Evolutionary conservation across 1,284 basidiomycete genomes (phyloP), one percentile per base, ranked within the genome.

Genomic region (Austroboletus rostrupii): DNA sequence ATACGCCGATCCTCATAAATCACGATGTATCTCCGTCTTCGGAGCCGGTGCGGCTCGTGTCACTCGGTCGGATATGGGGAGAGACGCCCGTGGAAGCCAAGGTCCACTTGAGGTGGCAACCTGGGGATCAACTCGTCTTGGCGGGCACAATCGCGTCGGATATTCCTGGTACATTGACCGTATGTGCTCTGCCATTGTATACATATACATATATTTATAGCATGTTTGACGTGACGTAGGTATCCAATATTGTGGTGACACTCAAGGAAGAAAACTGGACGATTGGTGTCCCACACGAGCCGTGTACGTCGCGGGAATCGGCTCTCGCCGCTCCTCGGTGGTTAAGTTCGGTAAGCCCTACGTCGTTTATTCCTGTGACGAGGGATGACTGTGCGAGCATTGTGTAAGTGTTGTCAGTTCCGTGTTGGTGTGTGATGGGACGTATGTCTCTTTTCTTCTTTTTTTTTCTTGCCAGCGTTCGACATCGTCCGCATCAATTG

Each of bases 211-310:
- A 26, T 7, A 26, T 26, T 26, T 26, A 26, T 26, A 7, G 23
- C 23, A 26, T 7, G 6, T 26, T 26, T 7, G 6, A 26, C 23
- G n/a, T 45, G 21, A 20, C 2, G 3, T 44, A 87, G 83, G 65
- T 87, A 19, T 63, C 73, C 10, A 77, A 73, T 52, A 62, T 84
- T 1, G 67, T 78, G 1, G 53, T 85, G 36, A 75, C 72, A 0
- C 60, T 89, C 31, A 70, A 73, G 46, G 74, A 84, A 61, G 77
- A 77, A 38, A 70, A 62, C 40, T 90, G 87, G 88, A 77, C 69
- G 37, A 73, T 90, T 38, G 76, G 83, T 41, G 65, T 90, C 21
- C 79, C 80, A 3, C 69, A 85, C 43, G 69, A 76, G 35, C 70
- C 75, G 3, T 67, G 65, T 48, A 64, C 55, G 20, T 58, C 62